Percentiles rank a stretch among this genome's conserved stretches.
Evolutionary conservation across 2,329 filamentous ascomycete genomes (phyloP).

Genomic region (Aaosphaeria pasadenensis): DNA sequence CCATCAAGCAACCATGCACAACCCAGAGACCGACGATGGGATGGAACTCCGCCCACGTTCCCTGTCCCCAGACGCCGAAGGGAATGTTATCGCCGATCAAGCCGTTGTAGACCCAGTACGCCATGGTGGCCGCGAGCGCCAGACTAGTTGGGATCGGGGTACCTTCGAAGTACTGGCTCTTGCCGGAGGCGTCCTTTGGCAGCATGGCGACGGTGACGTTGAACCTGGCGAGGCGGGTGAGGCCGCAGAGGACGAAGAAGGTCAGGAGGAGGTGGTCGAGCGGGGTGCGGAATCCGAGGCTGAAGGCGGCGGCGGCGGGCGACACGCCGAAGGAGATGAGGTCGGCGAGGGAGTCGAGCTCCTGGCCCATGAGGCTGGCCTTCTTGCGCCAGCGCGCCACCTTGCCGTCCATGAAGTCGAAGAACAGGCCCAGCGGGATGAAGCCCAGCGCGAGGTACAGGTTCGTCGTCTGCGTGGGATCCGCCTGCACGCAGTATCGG

Average conservation of each 20-base stretch:
- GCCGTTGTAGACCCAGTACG: slow-evolving; percentile 78
- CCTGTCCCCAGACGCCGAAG: slow-evolving; percentile 65
- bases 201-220: slow-evolving; percentile 90
- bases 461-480: slow-evolving; percentile 60
- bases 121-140: slow-evolving; percentile 78
- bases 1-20: slow-evolving; percentile 89
- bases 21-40: slow-evolving; percentile 78
- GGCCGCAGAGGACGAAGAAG: slow-evolving; percentile 91
- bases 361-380: slow-evolving; percentile 96
- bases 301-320: slow-evolving; percentile 82
- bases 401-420: slow-evolving; percentile 95
- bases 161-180: slow-evolving; percentile 94
- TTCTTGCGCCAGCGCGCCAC: slow-evolving; percentile 96
- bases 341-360: slow-evolving; percentile 93
- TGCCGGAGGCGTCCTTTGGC: slow-evolving; percentile 87
- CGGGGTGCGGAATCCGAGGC: slow-evolving; percentile 79
- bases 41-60: slow-evolving; percentile 75
- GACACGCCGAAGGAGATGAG: slow-evolving; percentile 94
- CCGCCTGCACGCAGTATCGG: slow-evolving; percentile 79
- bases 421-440: slow-evolving; percentile 83
- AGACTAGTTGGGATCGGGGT: slow-evolving; percentile 93
- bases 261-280: slow-evolving; percentile 78
- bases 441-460: slow-evolving; percentile 81
- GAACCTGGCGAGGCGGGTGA: slow-evolving; percentile 92
- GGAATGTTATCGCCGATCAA: slow-evolving; percentile 81